Evolutionary conservation across 352 stramenopile genomes (phyloP).

Genomic region (Phytopythium cucurbitacearum): DNA sequence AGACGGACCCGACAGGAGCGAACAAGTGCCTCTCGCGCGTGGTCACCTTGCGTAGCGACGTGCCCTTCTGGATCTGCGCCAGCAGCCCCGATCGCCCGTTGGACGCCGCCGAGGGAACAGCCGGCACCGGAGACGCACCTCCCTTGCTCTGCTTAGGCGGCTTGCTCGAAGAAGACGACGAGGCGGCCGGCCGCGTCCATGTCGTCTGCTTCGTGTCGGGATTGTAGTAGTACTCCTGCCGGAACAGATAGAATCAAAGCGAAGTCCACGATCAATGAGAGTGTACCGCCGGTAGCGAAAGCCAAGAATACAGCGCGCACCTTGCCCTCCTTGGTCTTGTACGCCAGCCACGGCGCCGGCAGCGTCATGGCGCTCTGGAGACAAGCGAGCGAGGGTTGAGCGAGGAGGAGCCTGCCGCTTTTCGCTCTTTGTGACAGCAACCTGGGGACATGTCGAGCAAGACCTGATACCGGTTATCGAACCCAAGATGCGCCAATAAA

Average conservation of each 20-base stretch:
- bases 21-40: slow-evolving; percentile 71
- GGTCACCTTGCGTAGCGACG: slow-evolving; percentile 72
- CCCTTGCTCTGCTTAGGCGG: slow-evolving; percentile 32
- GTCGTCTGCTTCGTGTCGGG: slow-evolving; percentile 85
- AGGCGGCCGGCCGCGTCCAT: slow-evolving; percentile 58
- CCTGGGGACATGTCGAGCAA: too few species aligned
- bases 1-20: slow-evolving; percentile 24
- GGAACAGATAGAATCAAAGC: neutral
- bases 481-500: too few species aligned
- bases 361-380: slow-evolving; percentile 52
- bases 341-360: slow-evolving; percentile 72
- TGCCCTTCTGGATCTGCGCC: slow-evolving; percentile 67
- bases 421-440: too few species aligned
- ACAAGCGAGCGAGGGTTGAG: too few species aligned
- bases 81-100: slow-evolving; percentile 49
- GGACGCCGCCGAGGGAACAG: slow-evolving; percentile 20
- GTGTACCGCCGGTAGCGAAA: neutral
- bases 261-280: neutral
- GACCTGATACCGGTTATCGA: too few species aligned
- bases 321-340: slow-evolving; percentile 86
- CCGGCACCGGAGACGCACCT: slow-evolving; percentile 1
- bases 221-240: slow-evolving; percentile 90
- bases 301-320: slow-evolving; percentile 18
- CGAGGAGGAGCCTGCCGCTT: too few species aligned
- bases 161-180: slow-evolving; percentile 21